phyloP scores from a whole-genome alignment of 192 early-diverging fungal genomes.

The Backusella tuberculispora region DNA sequence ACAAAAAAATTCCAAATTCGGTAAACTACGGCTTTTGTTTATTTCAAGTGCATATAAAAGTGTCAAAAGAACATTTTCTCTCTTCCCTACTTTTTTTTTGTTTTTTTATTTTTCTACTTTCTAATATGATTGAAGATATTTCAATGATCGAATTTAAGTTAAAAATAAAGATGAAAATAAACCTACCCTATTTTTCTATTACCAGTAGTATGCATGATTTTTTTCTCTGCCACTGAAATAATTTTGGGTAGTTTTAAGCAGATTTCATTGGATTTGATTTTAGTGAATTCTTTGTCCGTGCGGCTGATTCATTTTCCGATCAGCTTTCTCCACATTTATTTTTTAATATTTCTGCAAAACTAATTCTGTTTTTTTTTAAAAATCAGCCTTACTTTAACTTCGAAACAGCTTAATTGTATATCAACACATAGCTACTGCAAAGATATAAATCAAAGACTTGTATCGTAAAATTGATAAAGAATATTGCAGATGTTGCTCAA shows the following conservation, averaged over 20 bases:
- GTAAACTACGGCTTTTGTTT: slow-evolving; percentile 13
- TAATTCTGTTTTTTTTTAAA: not conserved
- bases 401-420: not conserved
- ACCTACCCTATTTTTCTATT: slow-evolving; percentile 1
- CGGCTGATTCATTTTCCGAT: slow-evolving; percentile 9
- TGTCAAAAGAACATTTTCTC: slow-evolving; percentile 5
- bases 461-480: not conserved
- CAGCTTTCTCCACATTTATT: not conserved
- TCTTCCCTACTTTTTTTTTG: slow-evolving; percentile 1
- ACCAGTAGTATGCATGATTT: not conserved
- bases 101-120: no score
- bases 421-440: not conserved
- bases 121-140: no score
- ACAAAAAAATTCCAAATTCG: slow-evolving; percentile 11
- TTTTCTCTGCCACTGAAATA: slow-evolving; percentile 2
- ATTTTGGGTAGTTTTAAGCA: slow-evolving; percentile 7
- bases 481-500: not conserved
- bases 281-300: slow-evolving; percentile 14
- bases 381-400: not conserved
- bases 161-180: not conserved
- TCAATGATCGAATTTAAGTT: not conserved
- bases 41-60: slow-evolving; percentile 4
- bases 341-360: not conserved
- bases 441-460: not conserved
- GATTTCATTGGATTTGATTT: slow-evolving; percentile 13